A percentile compares a stretch with the other conserved stretches of the same genome.
Conservation (phyloP, 1,284 basidiomycete species). For the Golubevia pallescens region DNA sequence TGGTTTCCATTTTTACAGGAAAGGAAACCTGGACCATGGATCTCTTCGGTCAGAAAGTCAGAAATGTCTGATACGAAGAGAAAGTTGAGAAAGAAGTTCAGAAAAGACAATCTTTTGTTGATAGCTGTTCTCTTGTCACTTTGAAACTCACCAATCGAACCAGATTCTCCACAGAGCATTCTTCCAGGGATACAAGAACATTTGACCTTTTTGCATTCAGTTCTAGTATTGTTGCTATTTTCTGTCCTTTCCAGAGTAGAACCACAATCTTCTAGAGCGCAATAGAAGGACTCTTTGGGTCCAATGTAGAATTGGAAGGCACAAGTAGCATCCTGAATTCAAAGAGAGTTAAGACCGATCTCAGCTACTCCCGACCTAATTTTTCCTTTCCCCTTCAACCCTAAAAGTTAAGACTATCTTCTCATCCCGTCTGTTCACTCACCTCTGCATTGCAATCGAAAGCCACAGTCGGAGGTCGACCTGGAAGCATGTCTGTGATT, state of each 20-base stretch:
- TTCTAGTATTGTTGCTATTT: slow-evolving; percentile 2
- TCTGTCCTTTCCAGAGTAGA: slow-evolving; percentile 62
- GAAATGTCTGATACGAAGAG: slow-evolving; percentile 87
- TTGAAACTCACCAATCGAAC: slow-evolving; percentile 71
- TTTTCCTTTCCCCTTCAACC: not conserved
- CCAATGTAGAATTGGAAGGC: slow-evolving; percentile 98
- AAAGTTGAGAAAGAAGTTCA: too few species aligned
- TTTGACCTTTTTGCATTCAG: slow-evolving; percentile 70
- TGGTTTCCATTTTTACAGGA: slow-evolving; percentile 72
- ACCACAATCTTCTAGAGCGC: slow-evolving; percentile 75
- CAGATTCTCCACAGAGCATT: slow-evolving; percentile 94
- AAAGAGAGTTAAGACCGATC: too few species aligned
- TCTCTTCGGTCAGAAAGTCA: slow-evolving; percentile 87
- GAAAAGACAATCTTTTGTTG: too few species aligned
- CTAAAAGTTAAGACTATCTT: slow-evolving; percentile 42
- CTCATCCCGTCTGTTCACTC: too few species aligned
- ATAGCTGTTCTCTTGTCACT: too few species aligned
- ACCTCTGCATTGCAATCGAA: slow-evolving; percentile 68
- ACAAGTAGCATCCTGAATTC: slow-evolving; percentile 69
- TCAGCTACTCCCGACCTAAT: too few species aligned
- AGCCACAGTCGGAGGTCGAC: slow-evolving; percentile 88
- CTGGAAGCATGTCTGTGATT: slow-evolving; percentile 86
- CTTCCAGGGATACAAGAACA: slow-evolving; percentile 89
- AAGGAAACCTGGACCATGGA: slow-evolving; percentile 88
- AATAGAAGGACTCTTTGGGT: slow-evolving; percentile 92